Base-by-base conservation (phyloP, 768 basidiomycete species). In the Jaapia argillacea region DNA sequence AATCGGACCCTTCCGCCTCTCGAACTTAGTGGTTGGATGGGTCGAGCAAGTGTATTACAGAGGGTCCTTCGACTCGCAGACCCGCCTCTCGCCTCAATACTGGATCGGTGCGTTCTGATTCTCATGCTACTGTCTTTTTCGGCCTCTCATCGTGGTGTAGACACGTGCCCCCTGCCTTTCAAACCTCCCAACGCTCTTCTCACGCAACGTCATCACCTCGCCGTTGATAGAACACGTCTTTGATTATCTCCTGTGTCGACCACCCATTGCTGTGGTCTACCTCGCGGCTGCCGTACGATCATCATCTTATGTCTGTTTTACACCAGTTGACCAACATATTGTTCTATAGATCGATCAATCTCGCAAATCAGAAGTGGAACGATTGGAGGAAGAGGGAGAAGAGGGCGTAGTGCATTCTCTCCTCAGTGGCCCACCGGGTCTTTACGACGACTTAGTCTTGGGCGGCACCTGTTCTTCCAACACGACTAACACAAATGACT, bases 141-240 rank as follows among this genome's bases (percentile, higher is more conserved):
- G 18, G 36, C 38, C 48, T 13, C 38, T 38, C 44, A 24, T 6
- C 14, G 35, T 22, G 14, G 41, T 40, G 4, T 45, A 88, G 84
- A 42, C 75, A 71, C 22, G 76, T 85, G 0, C 86, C 56, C 87
- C 84, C 57, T 87, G 91, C 0, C 73, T 97, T 14, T 87, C 90
- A 3, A 87, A 91, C 62, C 75, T 96, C 24, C 68, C 96, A 25
- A 94, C 91, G 0, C 72, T 94, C 24, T 91, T 97, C 64, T 80
- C 92, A 7, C 92, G 96, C 58, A 90, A 96, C 52, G 73, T 91
- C 45, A 88, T 91, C 5, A 86, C 85, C 2, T 72, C 94, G n/a
- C 74, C 83, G 4, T 78, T 92, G 28, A 85, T 91, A 22, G 90
- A 94, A 57, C 84, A 91, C 49, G 77, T 91, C 38, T 97, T 94